Conservation (phyloP, 176 grass and related monocot species). For the Aegilops bicornis region DNA sequence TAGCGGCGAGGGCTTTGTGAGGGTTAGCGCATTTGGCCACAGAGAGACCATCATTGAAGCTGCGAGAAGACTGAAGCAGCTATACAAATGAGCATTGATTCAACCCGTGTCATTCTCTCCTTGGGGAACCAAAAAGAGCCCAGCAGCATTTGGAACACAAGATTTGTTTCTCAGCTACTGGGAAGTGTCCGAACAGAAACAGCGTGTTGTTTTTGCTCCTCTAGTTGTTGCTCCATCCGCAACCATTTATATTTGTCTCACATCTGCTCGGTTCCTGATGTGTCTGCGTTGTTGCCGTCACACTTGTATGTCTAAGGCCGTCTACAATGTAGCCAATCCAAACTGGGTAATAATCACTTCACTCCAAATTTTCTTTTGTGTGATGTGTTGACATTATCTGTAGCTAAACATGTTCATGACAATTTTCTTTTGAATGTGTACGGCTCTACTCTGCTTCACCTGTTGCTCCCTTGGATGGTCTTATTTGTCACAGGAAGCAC, state of each 20-base stretch:
- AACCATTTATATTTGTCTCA: not conserved
- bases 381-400: too few species aligned
- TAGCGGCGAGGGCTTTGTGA: slow-evolving; percentile 75
- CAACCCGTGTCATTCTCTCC: not conserved
- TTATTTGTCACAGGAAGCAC: too few species aligned
- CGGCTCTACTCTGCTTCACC: too few species aligned
- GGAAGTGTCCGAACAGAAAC: not conserved
- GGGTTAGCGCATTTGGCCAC: slow-evolving; percentile 85
- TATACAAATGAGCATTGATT: slow-evolving; percentile 43
- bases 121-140: not conserved
- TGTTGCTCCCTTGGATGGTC: too few species aligned
- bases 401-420: too few species aligned
- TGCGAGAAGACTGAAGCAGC: slow-evolving; percentile 55
- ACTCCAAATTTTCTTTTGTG: too few species aligned
- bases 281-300: too few species aligned
- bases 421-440: too few species aligned
- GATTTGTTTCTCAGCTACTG: not conserved
- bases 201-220: not conserved
- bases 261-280: not conserved
- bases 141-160: not conserved
- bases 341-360: too few species aligned
- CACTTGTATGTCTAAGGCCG: too few species aligned
- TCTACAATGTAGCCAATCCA: too few species aligned
- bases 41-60: slow-evolving; percentile 70
- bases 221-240: not conserved